Evolutionary conservation across 129 eudicot genomes (phyloP), one percentile per base, ranked within the genome.

Genomic region (Lactuca saligna): DNA sequence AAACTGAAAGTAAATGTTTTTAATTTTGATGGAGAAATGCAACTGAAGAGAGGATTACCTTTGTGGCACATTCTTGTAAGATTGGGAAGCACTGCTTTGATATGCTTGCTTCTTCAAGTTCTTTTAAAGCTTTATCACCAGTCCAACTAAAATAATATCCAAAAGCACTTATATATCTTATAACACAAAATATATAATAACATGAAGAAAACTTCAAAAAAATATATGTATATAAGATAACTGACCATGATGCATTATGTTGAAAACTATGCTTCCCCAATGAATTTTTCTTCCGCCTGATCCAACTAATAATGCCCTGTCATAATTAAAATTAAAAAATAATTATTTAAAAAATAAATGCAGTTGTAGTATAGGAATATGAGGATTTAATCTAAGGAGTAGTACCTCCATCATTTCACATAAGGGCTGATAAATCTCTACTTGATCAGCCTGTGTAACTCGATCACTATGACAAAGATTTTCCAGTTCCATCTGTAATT

Each of bases 101-200:
- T 56, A 93, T 79, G 81, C 79, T 85, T 65, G 97, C 99, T 79
- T 89, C 99, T 73, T 89, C 75, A 41, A 93, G 92, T 88, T 93
- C 99, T 71, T 74, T 85, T 53, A 80, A 71, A 74, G 97, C 99
- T 79, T 87, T 87, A 44, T 87, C 88, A 44, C 86, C 97, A 38
- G 87, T 87, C 99, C 99, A 93, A 74, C 99, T 92, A 66, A 11
- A 61, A 13, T 32, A 35, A 51, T 58, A 54, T 68, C 60, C 31
- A 60, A 15, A 15, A 17, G 68, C 57, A 66, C 12, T 4, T 35
- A 35, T 35, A 35, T 56, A 35, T 56, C n/a, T 57, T 8, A 38
- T 38, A 17, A 61, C 66, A 51, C 69, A 66, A 17, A 13, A 48
- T 12, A 3, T 17, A 59, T n/a, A 50, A 7, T 20, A 67, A 73